Percentiles rank a stretch among this genome's conserved stretches.
Conservation (phyloP, 225 moss, liverwort and hornwort genomes). For the Anthoceros angustus region DNA sequence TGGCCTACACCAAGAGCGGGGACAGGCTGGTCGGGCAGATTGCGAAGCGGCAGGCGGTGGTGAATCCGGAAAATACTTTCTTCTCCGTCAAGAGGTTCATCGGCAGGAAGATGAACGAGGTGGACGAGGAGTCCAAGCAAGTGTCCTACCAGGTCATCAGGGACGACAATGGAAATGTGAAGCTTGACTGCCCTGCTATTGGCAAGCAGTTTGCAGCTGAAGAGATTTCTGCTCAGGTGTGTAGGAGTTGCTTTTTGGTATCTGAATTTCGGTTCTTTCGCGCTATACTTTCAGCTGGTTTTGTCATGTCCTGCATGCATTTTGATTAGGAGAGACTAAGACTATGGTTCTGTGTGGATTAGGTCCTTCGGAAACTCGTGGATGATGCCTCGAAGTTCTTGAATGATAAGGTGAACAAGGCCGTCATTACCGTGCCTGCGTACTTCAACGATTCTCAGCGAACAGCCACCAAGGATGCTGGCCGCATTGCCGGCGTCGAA, state of each 20-base stretch:
- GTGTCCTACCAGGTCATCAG: constrained; percentile 77
- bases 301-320: neutral
- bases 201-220: constrained; percentile 94
- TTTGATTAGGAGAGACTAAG: neutral
- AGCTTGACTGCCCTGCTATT: constrained; percentile 88
- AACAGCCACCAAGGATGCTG: constrained; percentile 86
- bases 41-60: constrained; percentile 95
- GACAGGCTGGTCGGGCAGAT: constrained; percentile 89
- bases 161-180: constrained; percentile 76
- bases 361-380: constrained; percentile 79
- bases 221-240: constrained; percentile 93
- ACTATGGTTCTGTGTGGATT: neutral
- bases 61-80: constrained; percentile 88
- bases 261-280: neutral
- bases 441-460: constrained; percentile 94
- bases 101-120: constrained; percentile 77
- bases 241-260: neutral
- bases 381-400: constrained; percentile 93
- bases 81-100: constrained; percentile 95
- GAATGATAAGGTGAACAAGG: constrained; percentile 83
- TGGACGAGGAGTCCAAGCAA: constrained; percentile 79
- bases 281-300: neutral
- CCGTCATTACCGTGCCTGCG: constrained; percentile 86
- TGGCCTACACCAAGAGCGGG: constrained; percentile 83
- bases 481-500: constrained; percentile 71